Evolutionary conservation across 2,329 filamentous ascomycete species (phyloP).

Genomic region (Apiospora saccharicola): DNA sequence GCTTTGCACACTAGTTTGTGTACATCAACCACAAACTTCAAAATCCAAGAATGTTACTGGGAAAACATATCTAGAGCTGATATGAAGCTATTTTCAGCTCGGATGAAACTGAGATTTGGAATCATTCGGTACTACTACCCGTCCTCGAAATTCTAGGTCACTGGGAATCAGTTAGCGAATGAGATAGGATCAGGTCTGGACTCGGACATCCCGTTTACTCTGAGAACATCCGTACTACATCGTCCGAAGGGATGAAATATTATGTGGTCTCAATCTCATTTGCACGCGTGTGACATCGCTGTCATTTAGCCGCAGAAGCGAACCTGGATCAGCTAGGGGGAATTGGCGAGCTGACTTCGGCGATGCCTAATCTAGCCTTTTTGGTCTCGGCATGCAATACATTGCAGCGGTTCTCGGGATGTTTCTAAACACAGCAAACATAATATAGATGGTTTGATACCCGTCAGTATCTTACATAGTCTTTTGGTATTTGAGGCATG

Average conservation of each 20-base stretch:
- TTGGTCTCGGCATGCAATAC: conserved; percentile 25
- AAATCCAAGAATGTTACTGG: neutral
- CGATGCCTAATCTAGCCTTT: conserved; percentile 29
- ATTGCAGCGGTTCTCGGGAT: neutral
- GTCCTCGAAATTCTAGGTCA: neutral
- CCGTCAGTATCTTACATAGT: no score
- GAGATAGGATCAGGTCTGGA: neutral
- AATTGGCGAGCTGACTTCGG: conserved; percentile 28
- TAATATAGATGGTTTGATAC: neutral
- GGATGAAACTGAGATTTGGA: neutral
- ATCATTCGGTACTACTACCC: neutral
- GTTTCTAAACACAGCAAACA: neutral
- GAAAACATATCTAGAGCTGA: neutral
- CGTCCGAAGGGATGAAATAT: neutral
- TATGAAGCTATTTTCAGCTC: neutral
- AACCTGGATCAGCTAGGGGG: neutral
- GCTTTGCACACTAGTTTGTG: neutral
- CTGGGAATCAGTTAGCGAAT: neutral
- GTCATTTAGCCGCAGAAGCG: conserved; percentile 14
- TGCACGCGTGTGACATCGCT: neutral
- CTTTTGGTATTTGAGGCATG: neutral
- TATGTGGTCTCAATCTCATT: conserved; percentile 19
- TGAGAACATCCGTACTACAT: neutral
- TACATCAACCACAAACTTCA: neutral
- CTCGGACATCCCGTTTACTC: neutral